A percentile compares a stretch with the other conserved stretches of the same genome.
Evolutionary conservation across 495 filamentous ascomycete species (phyloP).

Genomic region (Talaromyces nanjingensis): DNA sequence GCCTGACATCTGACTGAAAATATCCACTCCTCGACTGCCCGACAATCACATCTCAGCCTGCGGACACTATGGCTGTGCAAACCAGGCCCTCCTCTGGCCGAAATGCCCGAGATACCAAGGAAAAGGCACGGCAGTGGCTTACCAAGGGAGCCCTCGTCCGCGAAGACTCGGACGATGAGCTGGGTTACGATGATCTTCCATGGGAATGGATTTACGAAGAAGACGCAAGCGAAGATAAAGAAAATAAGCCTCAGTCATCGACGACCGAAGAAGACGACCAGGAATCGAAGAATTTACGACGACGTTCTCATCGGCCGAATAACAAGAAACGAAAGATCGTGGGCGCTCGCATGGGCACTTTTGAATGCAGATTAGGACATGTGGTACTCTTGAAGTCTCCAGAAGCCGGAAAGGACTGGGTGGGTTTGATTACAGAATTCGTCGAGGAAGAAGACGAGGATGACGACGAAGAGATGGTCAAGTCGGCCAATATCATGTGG

Average conservation of each 20-base stretch:
- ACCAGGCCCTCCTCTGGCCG: not conserved
- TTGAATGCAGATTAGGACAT: conserved; percentile 76
- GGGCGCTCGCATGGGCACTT: conserved; percentile 79
- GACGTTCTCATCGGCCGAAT: conserved; percentile 21
- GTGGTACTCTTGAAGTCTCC: conserved; percentile 81
- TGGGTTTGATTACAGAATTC: conserved; percentile 80
- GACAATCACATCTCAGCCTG: not conserved
- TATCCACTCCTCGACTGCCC: not conserved
- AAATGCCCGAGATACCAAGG: conserved; percentile 12
- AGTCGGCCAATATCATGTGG: conserved; percentile 78
- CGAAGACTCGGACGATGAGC: conserved; percentile 89
- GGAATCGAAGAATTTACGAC: conserved; percentile 23
- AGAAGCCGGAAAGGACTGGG: conserved; percentile 75
- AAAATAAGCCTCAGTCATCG: not conserved
- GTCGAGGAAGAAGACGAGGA: conserved; percentile 54
- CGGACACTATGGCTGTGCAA: not conserved
- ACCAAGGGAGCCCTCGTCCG: conserved; percentile 58
- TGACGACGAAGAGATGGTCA: conserved; percentile 39
- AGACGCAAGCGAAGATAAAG: conserved; percentile 15
- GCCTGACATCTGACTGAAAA: not conserved
- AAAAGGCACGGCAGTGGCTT: conserved; percentile 55
- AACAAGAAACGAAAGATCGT: conserved; percentile 47
- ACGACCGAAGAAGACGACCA: conserved; percentile 29
- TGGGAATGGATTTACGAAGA: conserved; percentile 87
- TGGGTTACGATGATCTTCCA: conserved; percentile 73